phyloP scores from a whole-genome alignment of 2,329 filamentous ascomycete genomes.

The Sclerotinia trifoliorum region DNA sequence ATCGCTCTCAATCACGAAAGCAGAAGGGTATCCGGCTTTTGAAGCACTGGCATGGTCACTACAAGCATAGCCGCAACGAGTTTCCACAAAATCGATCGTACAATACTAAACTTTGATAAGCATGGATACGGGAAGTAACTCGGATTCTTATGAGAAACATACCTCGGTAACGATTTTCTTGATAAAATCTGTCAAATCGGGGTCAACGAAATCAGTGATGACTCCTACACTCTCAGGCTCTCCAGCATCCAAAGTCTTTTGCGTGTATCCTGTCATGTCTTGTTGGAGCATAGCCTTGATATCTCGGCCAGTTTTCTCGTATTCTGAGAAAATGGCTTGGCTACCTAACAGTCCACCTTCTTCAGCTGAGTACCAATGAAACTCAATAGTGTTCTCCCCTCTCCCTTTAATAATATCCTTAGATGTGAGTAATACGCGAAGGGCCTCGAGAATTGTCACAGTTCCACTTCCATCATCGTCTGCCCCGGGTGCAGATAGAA shows the following conservation, averaged over 20 bases:
- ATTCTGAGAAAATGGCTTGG: slow-evolving; percentile 83
- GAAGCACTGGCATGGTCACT: slow-evolving; percentile 72
- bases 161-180: slow-evolving; percentile 77
- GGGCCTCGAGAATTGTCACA: slow-evolving; percentile 89
- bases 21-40: slow-evolving; percentile 71
- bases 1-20: slow-evolving; percentile 73
- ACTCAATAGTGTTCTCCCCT: slow-evolving; percentile 84
- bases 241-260: slow-evolving; percentile 79
- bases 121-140: slow-evolving; percentile 1
- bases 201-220: slow-evolving; percentile 87
- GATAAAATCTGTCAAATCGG: slow-evolving; percentile 81
- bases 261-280: slow-evolving; percentile 92
- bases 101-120: slow-evolving; percentile 63
- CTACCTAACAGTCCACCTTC: slow-evolving; percentile 84
- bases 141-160: slow-evolving; percentile 31
- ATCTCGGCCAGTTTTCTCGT: slow-evolving; percentile 69
- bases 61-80: slow-evolving; percentile 85
- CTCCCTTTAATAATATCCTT: slow-evolving; percentile 68
- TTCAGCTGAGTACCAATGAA: slow-evolving; percentile 94
- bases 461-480: slow-evolving; percentile 93
- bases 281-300: slow-evolving; percentile 98
- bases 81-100: slow-evolving; percentile 80
- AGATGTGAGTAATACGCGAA: slow-evolving; percentile 76
- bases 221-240: slow-evolving; percentile 84
- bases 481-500: slow-evolving; percentile 85